Base-by-base conservation (phyloP, 192 early-diverging fungal species). In the Mycoemilia scoparia region DNA sequence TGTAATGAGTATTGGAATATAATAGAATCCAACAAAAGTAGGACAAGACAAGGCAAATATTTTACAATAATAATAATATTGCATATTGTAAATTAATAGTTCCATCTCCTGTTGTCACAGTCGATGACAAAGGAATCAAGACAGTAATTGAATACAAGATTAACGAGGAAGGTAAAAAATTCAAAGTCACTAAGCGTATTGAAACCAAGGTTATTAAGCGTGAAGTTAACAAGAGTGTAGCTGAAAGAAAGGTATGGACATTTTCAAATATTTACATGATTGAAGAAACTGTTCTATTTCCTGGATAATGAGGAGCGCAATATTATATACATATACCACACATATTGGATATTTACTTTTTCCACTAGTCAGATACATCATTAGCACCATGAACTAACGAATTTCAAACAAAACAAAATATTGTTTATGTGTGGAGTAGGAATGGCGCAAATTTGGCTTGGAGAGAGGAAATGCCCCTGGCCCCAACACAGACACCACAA, bases 371-470 rank as follows among this genome's bases (percentile, higher is more conserved):
- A n/a, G n/a, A n/a, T n/a, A n/a, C n/a, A n/a, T n/a, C n/a, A n/a
- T n/a, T n/a, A n/a, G n/a, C n/a, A n/a, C n/a, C n/a, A n/a, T n/a
- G n/a, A n/a, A n/a, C n/a, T n/a, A n/a, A n/a, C 15, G 21, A 6
- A 15, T 15, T 5, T 1, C 21, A 43, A 2, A 26, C 29, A 25
- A 8, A n/a, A 28, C 25, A 18, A 20, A 15, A 8, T 39, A 17
- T 32, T 21, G 4, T 17, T 34, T 14, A 13, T 10, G 66, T 84
- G 39, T 79, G 74, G 77, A n/a, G n/a, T n/a, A n/a, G n/a, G n/a
- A n/a, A n/a, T n/a, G n/a, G n/a, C 65, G 67, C 31, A 98, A 98
- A 67, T 98, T 92, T 62, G 93, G 93, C 21, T 81, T 74, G 25
- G 84, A 83, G 43, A 46, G 60, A 17, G 75, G 75, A 26, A 67